Evolutionary conservation across 257 asterid species (phyloP), one percentile per base, ranked within the genome.

Genomic region (Penstemon davidsonii): DNA sequence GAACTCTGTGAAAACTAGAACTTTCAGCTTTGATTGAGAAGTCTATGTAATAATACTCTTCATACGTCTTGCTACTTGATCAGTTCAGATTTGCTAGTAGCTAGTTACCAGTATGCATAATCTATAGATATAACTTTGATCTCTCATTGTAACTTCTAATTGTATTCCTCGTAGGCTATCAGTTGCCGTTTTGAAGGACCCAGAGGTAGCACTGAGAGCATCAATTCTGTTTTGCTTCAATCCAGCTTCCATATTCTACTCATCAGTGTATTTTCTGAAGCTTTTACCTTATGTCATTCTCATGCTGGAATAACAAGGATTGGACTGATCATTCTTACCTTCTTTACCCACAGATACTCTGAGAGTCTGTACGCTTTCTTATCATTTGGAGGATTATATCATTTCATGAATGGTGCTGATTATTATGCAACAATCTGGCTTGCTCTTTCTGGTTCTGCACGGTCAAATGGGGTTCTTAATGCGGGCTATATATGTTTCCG

Each of bases 171-270:
- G 19, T 96, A 93, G 99, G 86, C 87, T 93, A 70, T 90, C 99
- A 36, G 69, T 78, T 52, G 68, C 69, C 66, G 79, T 88, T 72
- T 74, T 93, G 86, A 79, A 88, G 75, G 88, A 90, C 69, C 60
- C 80, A 45, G 92, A 87, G 75, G 70, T 82, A 74, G 92, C 99
- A 52, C 62, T 90, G 76, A 85, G 96, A 75, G 95, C 99, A 65
- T 80, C 97, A 40, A 62, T 87, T 52, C 79, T 90, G 87, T 90
- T 93, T 82, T 93, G 96, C 95, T 85, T 90, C 55, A 93, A 90
- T 76, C 99, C 96, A 33, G 99, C 99, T 64, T 90, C 99, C 66
- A 73, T 93, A 80, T 93, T 93, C 88, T 93, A 90, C 89, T 88
- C 99, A 15, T 80, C 99, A 66, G 80, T 93, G 99, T 93, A 84